Base-by-base conservation (phyloP, 1,284 basidiomycete genomes). In the Lentinus polychrous region DNA sequence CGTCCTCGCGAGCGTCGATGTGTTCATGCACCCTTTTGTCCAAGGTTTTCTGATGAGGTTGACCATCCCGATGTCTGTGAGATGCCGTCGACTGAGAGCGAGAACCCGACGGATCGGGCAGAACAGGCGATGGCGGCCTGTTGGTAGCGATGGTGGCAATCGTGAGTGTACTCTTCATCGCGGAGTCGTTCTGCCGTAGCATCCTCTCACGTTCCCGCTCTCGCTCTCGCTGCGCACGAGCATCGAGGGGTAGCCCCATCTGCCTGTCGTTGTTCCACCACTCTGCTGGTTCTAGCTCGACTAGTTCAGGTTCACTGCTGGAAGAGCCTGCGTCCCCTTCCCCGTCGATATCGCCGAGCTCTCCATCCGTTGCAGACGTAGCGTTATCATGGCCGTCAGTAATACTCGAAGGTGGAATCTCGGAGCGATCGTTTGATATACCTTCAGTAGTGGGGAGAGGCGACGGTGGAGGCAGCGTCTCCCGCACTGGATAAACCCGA, bases 241-340 rank as follows among this genome's bases (percentile, higher is more conserved):
- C 55, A n/a, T 60, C 52, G 8, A 66, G 56, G 5, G 57, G 47
- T 15, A 63, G 48, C 6, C 66, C 65, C 2, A 55, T 49, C 2
- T 50, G 51, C 14, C 60, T 58, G 49, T 66, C 66, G 3, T 58
- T 55, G 18, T 66, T 65, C 65, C 65, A 70, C 31, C 57, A 52
- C 20, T 57, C 57, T 14, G 53, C 48, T 0, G 58, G 48, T 15
- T 58, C 54, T 48, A 62, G 46, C 40, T 52, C 46, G 34, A 64
- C 53, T 10, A 64, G 48, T 45, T 67, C 64, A 23, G 63, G 51
- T 32, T 59, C 55, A 27, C 27, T 27, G 27, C 27, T 27, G 10
- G 42, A 43, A 23, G 24, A 32, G 11, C 4, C 24, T n/a, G 3
- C 42, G 8, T 43, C 42, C 24, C 23, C 24, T 12, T 22, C 20